Conservation (phyloP, 2,329 filamentous ascomycete genomes). For the Xylaria sp. region DNA sequence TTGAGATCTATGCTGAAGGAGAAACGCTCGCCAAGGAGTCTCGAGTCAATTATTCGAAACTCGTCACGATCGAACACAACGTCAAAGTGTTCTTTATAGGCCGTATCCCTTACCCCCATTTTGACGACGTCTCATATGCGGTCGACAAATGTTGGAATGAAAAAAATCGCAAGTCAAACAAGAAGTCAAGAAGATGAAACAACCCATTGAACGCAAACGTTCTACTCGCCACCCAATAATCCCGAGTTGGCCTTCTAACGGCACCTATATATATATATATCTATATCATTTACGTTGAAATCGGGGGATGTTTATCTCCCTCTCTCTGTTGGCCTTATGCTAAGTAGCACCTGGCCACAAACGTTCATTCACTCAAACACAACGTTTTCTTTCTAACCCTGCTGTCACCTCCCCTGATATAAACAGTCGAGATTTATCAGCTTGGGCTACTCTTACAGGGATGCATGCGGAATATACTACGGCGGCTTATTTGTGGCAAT, state of each 20-base stretch:
- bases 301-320: conserved; percentile 1
- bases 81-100: conserved; percentile 63
- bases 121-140: conserved; percentile 49
- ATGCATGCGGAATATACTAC: neutral
- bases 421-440: neutral
- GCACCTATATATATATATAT: conserved; percentile 18
- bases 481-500: neutral
- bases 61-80: conserved; percentile 63
- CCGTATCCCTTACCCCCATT: conserved; percentile 48
- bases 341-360: conserved; percentile 6
- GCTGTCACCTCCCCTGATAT: neutral
- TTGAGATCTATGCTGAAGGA: conserved; percentile 49
- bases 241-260: conserved; percentile 21
- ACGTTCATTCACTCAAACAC: neutral
- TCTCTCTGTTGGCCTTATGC: conserved; percentile 2
- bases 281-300: conserved; percentile 29
- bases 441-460: neutral
- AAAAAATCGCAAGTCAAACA: conserved; percentile 44
- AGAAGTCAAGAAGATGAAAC: conserved; percentile 33
- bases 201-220: conserved; percentile 3
- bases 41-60: conserved; percentile 63
- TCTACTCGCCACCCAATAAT: conserved; percentile 7
- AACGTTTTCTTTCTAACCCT: conserved; percentile 10
- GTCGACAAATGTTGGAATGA: conserved; percentile 57
- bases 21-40: conserved; percentile 57